A percentile compares a stretch with the other conserved stretches of the same genome.
Conservation (phyloP, 1,284 basidiomycete genomes). For the Cutaneotrichosporon sp. region DNA sequence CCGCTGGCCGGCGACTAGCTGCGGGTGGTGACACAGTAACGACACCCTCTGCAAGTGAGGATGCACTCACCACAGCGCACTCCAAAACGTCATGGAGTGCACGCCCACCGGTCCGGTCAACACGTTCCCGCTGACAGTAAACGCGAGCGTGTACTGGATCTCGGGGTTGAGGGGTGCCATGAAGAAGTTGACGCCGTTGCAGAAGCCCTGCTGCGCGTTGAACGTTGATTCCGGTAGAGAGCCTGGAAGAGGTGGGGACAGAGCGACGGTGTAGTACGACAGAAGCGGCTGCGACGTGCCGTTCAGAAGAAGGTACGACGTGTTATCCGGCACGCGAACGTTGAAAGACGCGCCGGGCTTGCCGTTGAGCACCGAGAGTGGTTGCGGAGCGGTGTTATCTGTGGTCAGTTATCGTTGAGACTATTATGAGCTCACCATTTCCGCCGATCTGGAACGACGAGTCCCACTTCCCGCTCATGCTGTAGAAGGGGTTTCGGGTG, state of each 20-base stretch:
- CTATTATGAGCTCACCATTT: not conserved
- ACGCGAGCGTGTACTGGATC: not conserved
- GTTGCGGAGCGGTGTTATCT: slow-evolving; percentile 1
- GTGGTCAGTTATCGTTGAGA: not conserved
- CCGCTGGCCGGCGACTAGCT: no score
- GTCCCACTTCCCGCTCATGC: slow-evolving; percentile 3
- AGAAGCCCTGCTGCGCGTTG: slow-evolving; percentile 6
- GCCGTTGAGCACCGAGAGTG: slow-evolving; percentile 5
- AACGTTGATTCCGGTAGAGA: not conserved
- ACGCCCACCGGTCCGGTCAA: not conserved
- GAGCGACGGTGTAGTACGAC: slow-evolving; percentile 4
- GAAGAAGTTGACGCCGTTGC: slow-evolving; percentile 7
- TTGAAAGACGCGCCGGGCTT: not conserved
- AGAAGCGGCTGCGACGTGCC: slow-evolving; percentile 12
- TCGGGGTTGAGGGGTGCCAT: slow-evolving; percentile 10
- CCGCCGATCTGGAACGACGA: slow-evolving; percentile 2
- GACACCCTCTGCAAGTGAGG: no score
- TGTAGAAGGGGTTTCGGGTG: not conserved
- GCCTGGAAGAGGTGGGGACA: slow-evolving; percentile 7
- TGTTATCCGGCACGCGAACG: slow-evolving; percentile 14
- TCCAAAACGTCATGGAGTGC: slow-evolving; percentile 5
- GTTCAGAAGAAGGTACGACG: slow-evolving; percentile 16
- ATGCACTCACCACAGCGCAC: slow-evolving; percentile 6
- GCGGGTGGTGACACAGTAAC: no score
- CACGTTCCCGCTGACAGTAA: slow-evolving; percentile 4